Percentiles rank a stretch among this genome's conserved stretches.
phyloP scores from a whole-genome alignment of 225 moss, liverwort and hornwort genomes.

The Pseudoscleropodium purum region DNA sequence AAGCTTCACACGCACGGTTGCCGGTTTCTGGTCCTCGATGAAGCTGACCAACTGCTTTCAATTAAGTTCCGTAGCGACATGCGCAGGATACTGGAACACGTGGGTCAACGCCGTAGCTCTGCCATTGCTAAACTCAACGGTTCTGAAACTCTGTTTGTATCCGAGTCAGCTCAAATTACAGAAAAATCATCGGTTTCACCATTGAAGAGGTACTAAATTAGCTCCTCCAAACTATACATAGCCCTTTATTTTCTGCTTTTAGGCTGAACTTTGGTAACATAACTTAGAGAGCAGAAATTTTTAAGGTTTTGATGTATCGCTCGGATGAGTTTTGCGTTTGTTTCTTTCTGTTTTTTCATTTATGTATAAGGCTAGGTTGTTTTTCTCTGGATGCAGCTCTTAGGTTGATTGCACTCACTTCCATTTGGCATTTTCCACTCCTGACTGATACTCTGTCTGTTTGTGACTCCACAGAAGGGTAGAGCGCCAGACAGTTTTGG shows the following conservation, averaged over 20 bases:
- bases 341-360: not conserved
- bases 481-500: constrained; percentile 90
- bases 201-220: constrained; percentile 16
- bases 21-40: constrained; percentile 80
- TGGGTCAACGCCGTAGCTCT: constrained; percentile 60
- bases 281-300: not conserved
- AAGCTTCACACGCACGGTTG: constrained; percentile 95
- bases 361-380: not conserved
- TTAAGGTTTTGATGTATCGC: not conserved
- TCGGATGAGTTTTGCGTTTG: not conserved
- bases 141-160: not conserved
- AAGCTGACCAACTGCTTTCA: constrained; percentile 90
- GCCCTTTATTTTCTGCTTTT: not conserved
- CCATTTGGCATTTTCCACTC: not conserved
- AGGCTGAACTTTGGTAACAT: not conserved
- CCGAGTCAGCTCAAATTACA: not conserved
- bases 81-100: constrained; percentile 96
- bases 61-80: constrained; percentile 91
- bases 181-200: not conserved
- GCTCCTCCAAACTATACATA: not conserved
- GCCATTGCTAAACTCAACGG: not conserved
- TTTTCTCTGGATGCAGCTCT: not conserved
- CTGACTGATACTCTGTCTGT: not conserved
- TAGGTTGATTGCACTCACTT: not conserved
- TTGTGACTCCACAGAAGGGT: constrained; percentile 28